A percentile compares a stretch with the other conserved stretches of the same genome.
Evolutionary conservation across 2,329 filamentous ascomycete genomes (phyloP).

Genomic region (Pseudomassariella vexata): DNA sequence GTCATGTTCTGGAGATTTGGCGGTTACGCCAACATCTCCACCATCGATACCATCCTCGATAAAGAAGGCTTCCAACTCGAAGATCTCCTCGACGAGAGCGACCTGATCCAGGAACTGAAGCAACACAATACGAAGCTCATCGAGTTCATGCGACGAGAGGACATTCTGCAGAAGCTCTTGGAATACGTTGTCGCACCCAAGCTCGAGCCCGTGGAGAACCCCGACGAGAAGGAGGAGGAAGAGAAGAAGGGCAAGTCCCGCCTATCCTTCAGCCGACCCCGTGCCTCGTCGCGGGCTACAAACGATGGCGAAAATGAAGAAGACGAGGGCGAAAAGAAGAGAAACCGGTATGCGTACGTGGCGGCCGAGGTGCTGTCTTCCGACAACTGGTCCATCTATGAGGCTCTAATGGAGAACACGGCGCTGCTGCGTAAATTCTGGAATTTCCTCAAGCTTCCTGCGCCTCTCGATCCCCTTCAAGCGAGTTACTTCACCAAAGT

Average conservation of each 20-base stretch:
- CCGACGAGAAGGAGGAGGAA: constrained; percentile 42
- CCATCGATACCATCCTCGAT: constrained; percentile 94
- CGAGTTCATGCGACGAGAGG: constrained; percentile 86
- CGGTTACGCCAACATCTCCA: constrained; percentile 95
- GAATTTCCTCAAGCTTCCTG: constrained; percentile 78
- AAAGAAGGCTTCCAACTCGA: constrained; percentile 94
- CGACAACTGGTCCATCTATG: constrained; percentile 94
- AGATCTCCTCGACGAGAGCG: constrained; percentile 91
- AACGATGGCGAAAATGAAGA: constrained; percentile 44
- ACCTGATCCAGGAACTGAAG: constrained; percentile 95
- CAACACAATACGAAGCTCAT: constrained; percentile 97
- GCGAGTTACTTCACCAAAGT: constrained; percentile 98
- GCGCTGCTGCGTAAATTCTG: constrained; percentile 78
- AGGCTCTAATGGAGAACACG: constrained; percentile 82
- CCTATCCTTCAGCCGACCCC: constrained; percentile 43
- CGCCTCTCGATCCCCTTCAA: constrained; percentile 85
- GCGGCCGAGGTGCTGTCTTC: constrained; percentile 90
- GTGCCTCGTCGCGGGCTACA: constrained; percentile 46
- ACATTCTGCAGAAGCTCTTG: constrained; percentile 76
- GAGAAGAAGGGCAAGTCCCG: constrained; percentile 34
- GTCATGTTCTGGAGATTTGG: constrained; percentile 99
- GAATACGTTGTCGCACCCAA: constrained; percentile 86
- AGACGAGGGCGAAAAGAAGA: constrained; percentile 82
- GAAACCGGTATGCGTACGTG: constrained; percentile 89
- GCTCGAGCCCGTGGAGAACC: constrained; percentile 50